phyloP scores from a whole-genome alignment of 2,329 filamentous ascomycete species.

The Aspergillus transmontanensis region DNA sequence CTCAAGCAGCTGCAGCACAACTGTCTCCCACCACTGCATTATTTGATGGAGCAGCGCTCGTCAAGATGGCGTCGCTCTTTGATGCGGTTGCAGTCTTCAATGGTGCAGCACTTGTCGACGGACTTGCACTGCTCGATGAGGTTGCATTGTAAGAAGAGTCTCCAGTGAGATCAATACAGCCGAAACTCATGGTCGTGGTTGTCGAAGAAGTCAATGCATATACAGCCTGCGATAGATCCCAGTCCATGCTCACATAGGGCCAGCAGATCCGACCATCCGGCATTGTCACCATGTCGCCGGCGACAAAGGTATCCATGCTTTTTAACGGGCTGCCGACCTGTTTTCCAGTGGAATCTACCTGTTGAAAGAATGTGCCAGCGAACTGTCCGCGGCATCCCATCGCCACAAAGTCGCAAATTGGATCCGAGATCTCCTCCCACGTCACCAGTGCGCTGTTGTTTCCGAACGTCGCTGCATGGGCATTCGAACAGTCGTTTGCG shows the following conservation, averaged over 20 bases:
- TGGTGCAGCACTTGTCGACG: background rate
- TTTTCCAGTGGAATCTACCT: conserved; percentile 54
- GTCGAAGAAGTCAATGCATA: conserved; percentile 11
- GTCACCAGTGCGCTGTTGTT: conserved; percentile 56
- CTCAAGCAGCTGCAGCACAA: background rate
- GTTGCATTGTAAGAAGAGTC: background rate
- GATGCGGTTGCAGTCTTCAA: background rate
- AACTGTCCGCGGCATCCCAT: conserved; percentile 64
- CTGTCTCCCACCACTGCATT: background rate
- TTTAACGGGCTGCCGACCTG: conserved; percentile 56
- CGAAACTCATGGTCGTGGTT: conserved; percentile 28
- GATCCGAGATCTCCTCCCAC: conserved; percentile 63
- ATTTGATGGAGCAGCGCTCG: background rate
- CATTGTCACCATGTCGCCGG: conserved; percentile 65
- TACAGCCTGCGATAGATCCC: conserved; percentile 43
- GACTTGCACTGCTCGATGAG: background rate
- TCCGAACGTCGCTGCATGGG: conserved; percentile 60
- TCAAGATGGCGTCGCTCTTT: background rate
- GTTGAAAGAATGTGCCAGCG: conserved; percentile 62
- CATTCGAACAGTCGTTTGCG: conserved; percentile 59
- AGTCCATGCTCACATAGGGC: conserved; percentile 44
- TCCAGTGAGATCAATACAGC: conserved; percentile 26
- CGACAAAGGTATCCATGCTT: conserved; percentile 59
- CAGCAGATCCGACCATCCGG: conserved; percentile 61
- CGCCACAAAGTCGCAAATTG: conserved; percentile 58